Conservation (phyloP, 345 rosid species). For the Geranium rotundifolium region DNA sequence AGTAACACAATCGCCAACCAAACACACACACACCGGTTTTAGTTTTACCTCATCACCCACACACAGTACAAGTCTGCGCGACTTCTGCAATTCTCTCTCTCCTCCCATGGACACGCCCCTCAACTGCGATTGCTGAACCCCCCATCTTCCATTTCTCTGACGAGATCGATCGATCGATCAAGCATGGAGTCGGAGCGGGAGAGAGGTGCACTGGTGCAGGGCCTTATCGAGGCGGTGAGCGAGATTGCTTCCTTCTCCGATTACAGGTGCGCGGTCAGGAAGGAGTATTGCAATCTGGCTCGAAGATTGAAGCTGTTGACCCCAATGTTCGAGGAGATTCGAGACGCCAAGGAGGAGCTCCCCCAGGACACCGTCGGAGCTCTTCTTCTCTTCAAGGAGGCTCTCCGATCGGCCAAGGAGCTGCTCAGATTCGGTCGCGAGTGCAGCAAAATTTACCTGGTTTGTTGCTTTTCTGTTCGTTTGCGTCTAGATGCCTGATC, state of each 20-base stretch:
- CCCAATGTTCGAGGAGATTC: slow-evolving; percentile 80
- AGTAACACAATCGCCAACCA: no score
- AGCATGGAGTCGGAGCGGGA: slow-evolving; percentile 40
- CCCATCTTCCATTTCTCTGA: neutral
- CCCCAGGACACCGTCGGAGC: slow-evolving; percentile 30
- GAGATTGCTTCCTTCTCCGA: slow-evolving; percentile 52
- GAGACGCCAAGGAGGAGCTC: slow-evolving; percentile 48
- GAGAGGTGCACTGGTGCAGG: slow-evolving; percentile 29
- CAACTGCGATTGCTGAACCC: no score
- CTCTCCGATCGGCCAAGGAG: slow-evolving; percentile 46
- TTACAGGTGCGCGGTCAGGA: slow-evolving; percentile 51
- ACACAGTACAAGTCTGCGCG: no score
- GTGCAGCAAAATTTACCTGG: slow-evolving; percentile 94
- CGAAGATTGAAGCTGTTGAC: slow-evolving; percentile 69
- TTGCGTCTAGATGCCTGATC: neutral
- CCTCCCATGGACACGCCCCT: no score
- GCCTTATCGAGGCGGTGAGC: slow-evolving; percentile 58
- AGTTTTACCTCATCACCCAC: no score
- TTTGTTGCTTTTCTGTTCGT: slow-evolving; percentile 25
- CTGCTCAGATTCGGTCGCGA: slow-evolving; percentile 64
- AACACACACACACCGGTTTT: no score
- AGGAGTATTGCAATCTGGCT: slow-evolving; percentile 62
- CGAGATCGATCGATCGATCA: neutral
- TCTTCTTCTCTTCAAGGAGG: slow-evolving; percentile 36
- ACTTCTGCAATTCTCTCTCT: no score